Base-by-base conservation (phyloP, 495 filamentous ascomycete genomes). In the Penicillium atrosanguineum region DNA sequence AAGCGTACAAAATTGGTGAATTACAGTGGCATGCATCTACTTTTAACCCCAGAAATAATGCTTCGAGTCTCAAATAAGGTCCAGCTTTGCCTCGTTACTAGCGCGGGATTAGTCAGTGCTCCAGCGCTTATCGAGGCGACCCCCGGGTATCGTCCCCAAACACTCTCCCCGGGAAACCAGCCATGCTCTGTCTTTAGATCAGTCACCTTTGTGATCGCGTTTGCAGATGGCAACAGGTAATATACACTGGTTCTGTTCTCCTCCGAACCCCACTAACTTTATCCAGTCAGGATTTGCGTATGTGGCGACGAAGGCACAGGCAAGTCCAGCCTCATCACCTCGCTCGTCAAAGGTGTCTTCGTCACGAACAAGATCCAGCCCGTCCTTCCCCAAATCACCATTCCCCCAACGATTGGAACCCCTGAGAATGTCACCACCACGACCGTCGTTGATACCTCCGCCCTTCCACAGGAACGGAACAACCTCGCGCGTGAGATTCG, bases 401-500 rank as follows among this genome's bases (percentile, higher is more conserved):
- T 98, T 26, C 91, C 91, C 41, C 91, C 91, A 8, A 89, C 79
- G 55, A 85, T 90, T 53, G 90, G 88, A 55, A 94, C 90, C 5
- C 91, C 90, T 15, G 91, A 96, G 64, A 95, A 95, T 84, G 89
- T 97, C 60, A 94, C 88, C 19, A 97, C 91, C 11, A 95, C 88
- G 42, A 95, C 88, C 52, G 91, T 98, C 61, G 90, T 97, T 67
- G 94, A 98, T 71, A 97, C 95, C 36, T 97, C 92, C 19, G 91
- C 94, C 16, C 83, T 95, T 3, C 94, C 95, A 0, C 92, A 96
- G 64, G 95, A 98, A 61, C 83, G 93, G 45, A 87, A 83, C 52
- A 90, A 87, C 16, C 75, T 98, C 46, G 85, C 90, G 28, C 93
- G 92, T 60, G 95, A 97, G 69, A 93, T 97, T 44, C 86, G 95